Percentiles rank a stretch among this genome's conserved stretches.
phyloP scores from a whole-genome alignment of 306 rosid species.

The Dryas octopetala region DNA sequence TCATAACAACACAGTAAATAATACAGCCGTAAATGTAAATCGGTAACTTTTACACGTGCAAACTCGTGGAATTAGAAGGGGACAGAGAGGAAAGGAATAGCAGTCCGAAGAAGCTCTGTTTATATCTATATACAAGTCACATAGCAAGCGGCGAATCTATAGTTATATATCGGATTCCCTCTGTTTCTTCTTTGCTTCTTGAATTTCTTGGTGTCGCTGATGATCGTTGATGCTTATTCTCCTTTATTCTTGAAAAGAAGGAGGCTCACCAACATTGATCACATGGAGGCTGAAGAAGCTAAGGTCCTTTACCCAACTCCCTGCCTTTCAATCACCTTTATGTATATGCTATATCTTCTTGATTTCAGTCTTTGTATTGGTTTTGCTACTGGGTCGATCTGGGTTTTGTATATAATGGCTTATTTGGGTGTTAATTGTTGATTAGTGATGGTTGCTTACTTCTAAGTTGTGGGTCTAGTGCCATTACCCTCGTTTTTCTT shows the following conservation, averaged over 20 bases:
- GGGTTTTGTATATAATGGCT: conserved; percentile 31
- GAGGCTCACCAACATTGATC: conserved; percentile 41
- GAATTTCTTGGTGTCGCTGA: conserved; percentile 26
- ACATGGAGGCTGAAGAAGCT: conserved; percentile 56
- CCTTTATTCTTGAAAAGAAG: conserved; percentile 53
- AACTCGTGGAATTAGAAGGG: background rate
- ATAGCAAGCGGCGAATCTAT: background rate
- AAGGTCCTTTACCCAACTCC: conserved; percentile 34
- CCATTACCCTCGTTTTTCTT: background rate
- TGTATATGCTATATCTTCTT: background rate
- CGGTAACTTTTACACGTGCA: background rate
- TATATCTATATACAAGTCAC: background rate
- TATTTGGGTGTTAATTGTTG: conserved; percentile 1
- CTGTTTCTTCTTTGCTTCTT: background rate
- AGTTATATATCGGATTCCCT: background rate
- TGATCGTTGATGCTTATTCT: conserved; percentile 49
- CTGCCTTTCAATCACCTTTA: background rate
- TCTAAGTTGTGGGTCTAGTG: conserved; percentile 17
- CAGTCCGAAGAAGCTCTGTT: no score
- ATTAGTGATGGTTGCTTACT: conserved; percentile 3
- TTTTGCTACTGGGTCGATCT: conserved; percentile 28
- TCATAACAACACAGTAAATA: no score
- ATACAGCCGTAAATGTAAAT: no score
- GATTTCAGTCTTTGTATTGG: conserved; percentile 15
- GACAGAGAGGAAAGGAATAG: background rate